These are phyloP conservation scores for Isabelozyma gotoi DNA, from an alignment of 805 yeast species.

Conservation along the genomic window DNA sequence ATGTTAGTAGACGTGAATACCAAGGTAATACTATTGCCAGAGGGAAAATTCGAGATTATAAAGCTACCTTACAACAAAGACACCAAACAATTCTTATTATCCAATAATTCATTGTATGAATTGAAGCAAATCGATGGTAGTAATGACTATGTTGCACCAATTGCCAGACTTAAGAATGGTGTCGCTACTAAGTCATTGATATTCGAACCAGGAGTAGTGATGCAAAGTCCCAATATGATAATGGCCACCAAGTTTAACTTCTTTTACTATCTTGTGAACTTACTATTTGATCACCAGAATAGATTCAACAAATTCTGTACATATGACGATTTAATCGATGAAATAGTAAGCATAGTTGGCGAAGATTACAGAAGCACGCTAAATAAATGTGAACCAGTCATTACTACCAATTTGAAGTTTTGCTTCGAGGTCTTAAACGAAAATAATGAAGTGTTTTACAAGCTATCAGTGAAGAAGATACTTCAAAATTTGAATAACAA, in stretches of 20 bases:
- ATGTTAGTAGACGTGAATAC: conserved; percentile 10
- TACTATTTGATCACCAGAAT: conserved; percentile 24
- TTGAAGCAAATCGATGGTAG: conserved; percentile 36
- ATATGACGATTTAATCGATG: conserved; percentile 46
- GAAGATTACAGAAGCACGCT: conserved; percentile 29
- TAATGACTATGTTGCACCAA: conserved; percentile 30
- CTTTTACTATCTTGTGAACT: conserved; percentile 37
- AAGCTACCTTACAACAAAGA: conserved; percentile 9
- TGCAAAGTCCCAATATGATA: conserved; percentile 40
- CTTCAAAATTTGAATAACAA: conserved; percentile 36
- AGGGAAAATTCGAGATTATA: conserved; percentile 6
- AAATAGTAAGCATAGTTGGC: conserved; percentile 22
- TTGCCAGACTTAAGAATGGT: conserved; percentile 23
- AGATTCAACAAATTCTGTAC: conserved; percentile 28
- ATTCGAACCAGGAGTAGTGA: conserved; percentile 33
- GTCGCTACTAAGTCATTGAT: conserved; percentile 44
- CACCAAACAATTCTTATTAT: conserved; percentile 5
- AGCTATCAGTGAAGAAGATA: conserved; percentile 40
- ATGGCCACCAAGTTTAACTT: conserved; percentile 42
- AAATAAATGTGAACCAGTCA: conserved; percentile 18
- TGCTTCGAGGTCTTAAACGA: conserved; percentile 34
- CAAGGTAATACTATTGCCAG: conserved; percentile 14
- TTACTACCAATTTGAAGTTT: conserved; percentile 19
- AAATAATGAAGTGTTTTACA: conserved; percentile 35
- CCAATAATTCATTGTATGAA: conserved; percentile 31